Base-by-base conservation (phyloP, 148 eudicot species). In the Chenopodium formosanum region DNA sequence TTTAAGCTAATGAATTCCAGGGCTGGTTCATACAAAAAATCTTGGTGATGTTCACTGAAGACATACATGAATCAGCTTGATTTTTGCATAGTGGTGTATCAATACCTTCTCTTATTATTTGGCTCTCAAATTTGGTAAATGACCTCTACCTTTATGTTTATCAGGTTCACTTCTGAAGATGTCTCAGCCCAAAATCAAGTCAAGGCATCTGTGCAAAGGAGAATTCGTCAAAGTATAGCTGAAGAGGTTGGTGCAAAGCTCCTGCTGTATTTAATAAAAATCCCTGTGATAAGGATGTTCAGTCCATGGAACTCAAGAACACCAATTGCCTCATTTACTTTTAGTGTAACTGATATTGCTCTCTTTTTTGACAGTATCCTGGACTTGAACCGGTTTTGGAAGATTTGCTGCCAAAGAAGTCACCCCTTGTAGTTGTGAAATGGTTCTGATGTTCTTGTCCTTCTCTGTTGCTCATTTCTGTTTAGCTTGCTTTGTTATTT, bases 111-210 rank as follows among this genome's bases (percentile, higher is more conserved):
- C 23, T 11, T 69, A 23, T 44, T 78, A 52, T 47, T 23, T 70
- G 50, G 46, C 44, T 74, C 73, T 80, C 70, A 62, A 34, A 34
- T 75, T n/a, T 56, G 31, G 17, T 75, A 32, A 50, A 4, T 2
- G 4, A 29, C 19, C 31, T 76, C 52, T 32, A 7, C 34, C 52
- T 74, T 19, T 75, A 14, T 47, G 79, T 65, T 16, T 80, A 75
- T 80, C 85, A 96, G 99, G 88, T 96, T 96, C 83, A 86, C 98
- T 67, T 80, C 90, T 74, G 99, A 96, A 84, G 99, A 96, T 74
- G 98, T 96, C 69, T 94, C 99, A 83, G 97, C 90, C 52, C 99
- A 96, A 83, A 96, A 96, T 90, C 99, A 96, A 91, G 99, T 96
- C 56, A 96, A 96, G 87, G 97, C 99, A 74, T 96, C 99, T 65